Evolutionary conservation across 2,329 filamentous ascomycete species (phyloP), one percentile per base, ranked within the genome.

Genomic region (Fusarium sp.): DNA sequence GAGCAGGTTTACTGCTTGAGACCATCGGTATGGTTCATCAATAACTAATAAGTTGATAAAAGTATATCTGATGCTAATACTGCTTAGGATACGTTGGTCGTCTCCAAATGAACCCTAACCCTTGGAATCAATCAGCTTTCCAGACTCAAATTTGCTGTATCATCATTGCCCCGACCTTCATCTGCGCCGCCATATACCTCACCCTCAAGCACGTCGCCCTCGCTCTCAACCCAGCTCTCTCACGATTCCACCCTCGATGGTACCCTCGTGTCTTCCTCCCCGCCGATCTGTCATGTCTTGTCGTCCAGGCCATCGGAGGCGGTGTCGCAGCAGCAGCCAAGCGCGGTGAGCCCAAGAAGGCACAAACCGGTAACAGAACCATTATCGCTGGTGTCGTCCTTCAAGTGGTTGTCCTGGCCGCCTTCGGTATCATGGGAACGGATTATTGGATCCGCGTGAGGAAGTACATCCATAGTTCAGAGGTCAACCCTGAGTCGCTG

Each of bases 161-260:
- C 79, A 86, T 88, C 77, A 82, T 88, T 53, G 85, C 81, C n/a
- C 86, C 86, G 4, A 87, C 88, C 30, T 83, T 91, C 62, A 81
- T 90, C 78, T 88, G 87, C 78, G 87, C 88, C 69, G 85, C 83
- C 74, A 86, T 91, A 77, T 91, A 91, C 80, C 84, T 91, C 27
- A 89, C 86, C 6, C 84, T 91, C 63, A 88, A 89, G 77, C 88
- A 90, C 81, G 77, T 87, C 69, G 82, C 84, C 61, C 78, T 86
- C 34, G 78, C 82, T 48, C 80, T 88, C 65, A 82, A 80, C 77
- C 83, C 86, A 11, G 45, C 70, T 40, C 80, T 87, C 56, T 88
- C 86, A n/a, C 83, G 85, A 67, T 73, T 89, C 60, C 80, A 80
- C 6, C 83, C 87, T 20, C 78, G 77, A n/a, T 81, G 82, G 70